phyloP scores from a whole-genome alignment of 768 basidiomycete species.

The Mycena galericulata region DNA sequence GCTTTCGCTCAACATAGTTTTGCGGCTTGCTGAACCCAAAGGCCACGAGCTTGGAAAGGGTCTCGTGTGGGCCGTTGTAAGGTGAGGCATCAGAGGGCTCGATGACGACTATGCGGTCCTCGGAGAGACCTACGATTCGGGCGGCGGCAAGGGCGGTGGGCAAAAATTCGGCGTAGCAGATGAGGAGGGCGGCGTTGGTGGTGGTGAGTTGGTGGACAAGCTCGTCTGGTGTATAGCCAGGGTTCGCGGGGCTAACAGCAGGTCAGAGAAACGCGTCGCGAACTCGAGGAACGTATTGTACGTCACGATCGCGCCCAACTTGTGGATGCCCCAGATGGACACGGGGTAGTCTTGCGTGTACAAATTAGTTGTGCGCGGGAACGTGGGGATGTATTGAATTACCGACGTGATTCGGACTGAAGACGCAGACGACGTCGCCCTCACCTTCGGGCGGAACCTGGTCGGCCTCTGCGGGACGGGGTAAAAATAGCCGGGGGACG shows the following conservation, averaged over 20 bases:
- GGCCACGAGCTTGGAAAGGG: conserved; percentile 61
- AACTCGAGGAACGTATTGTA: conserved; percentile 41
- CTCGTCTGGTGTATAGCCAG: conserved; percentile 67
- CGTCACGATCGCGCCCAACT: conserved; percentile 70
- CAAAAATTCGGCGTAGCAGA: conserved; percentile 60
- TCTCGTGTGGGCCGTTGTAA: conserved; percentile 34
- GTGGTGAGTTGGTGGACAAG: conserved; percentile 66
- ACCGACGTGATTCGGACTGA: conserved; percentile 76
- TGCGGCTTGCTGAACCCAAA: conserved; percentile 51
- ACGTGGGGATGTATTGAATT: conserved; percentile 24
- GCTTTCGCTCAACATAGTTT: conserved; percentile 58
- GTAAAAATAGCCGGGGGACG: conserved; percentile 3
- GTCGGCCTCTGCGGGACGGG: not conserved
- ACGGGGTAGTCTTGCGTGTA: conserved; percentile 62
- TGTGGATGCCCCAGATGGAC: conserved; percentile 70
- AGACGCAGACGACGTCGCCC: conserved; percentile 69
- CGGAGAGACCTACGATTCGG: conserved; percentile 51
- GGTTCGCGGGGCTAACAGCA: conserved; percentile 67
- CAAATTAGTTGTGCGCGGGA: conserved; percentile 8
- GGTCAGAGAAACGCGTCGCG: conserved; percentile 24
- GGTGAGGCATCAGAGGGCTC: conserved; percentile 34
- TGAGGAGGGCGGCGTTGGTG: conserved; percentile 59
- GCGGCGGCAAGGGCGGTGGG: conserved; percentile 60
- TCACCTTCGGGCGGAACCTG: conserved; percentile 50
- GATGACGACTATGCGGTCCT: conserved; percentile 56